Evolutionary conservation across 257 asterid species (phyloP).

Genomic region (Forsythia viridissima): DNA sequence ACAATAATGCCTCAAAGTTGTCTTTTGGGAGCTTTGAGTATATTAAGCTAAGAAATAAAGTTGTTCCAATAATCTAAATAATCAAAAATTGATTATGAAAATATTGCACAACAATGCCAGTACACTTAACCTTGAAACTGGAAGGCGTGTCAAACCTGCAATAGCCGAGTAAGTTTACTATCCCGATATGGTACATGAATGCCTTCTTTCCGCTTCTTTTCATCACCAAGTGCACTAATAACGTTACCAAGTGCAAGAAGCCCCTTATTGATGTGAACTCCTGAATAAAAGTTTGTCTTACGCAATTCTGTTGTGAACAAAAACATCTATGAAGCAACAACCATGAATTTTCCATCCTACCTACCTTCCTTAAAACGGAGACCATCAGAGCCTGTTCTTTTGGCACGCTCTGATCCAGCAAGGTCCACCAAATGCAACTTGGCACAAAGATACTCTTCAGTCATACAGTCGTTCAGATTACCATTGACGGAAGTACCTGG

Average conservation of each 20-base stretch:
- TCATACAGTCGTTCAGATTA: slow-evolving; percentile 55
- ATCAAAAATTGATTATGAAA: not conserved
- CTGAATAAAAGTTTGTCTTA: slow-evolving; percentile 38
- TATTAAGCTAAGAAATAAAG: not conserved
- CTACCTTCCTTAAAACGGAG: slow-evolving; percentile 97
- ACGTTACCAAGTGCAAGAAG: slow-evolving; percentile 98
- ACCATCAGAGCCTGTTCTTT: slow-evolving; percentile 98
- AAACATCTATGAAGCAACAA: slow-evolving; percentile 10
- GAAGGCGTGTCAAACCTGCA: slow-evolving; percentile 66
- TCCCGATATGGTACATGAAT: slow-evolving; percentile 96
- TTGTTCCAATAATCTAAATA: not conserved
- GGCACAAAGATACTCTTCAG: slow-evolving; percentile 95
- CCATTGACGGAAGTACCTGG: slow-evolving; percentile 44
- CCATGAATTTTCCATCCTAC: not conserved
- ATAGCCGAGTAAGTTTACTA: slow-evolving; percentile 95
- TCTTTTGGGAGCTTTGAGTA: not conserved
- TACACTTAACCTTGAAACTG: not conserved
- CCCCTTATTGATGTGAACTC: slow-evolving; percentile 97
- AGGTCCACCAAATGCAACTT: slow-evolving; percentile 98
- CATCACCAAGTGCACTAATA: slow-evolving; percentile 99
- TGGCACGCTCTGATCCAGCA: slow-evolving; percentile 99
- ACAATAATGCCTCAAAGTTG: too few species aligned
- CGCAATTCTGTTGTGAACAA: slow-evolving; percentile 18
- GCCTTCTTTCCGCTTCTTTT: slow-evolving; percentile 93
- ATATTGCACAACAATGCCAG: not conserved